A percentile compares a stretch with the other conserved stretches of the same genome.
Conservation (phyloP, 2,329 filamentous ascomycete species). For the Dactylellina haptotyla region DNA sequence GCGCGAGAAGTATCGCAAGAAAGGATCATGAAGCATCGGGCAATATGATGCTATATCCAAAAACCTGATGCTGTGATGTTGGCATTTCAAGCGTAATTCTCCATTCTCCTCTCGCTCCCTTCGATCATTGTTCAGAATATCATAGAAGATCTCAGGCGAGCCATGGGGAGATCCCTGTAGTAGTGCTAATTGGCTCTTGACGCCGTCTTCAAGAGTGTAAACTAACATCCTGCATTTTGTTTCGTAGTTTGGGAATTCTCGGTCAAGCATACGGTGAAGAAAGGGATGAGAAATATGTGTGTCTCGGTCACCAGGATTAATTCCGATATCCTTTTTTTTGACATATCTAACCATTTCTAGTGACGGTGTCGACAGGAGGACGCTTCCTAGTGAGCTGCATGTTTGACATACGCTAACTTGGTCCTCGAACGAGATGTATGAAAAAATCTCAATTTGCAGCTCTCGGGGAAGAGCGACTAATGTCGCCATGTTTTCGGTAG, state of each 20-base stretch:
- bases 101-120: too few relatives aligned
- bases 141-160: neutral
- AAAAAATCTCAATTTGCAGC: slow-evolving; percentile 11
- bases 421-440: slow-evolving; percentile 5
- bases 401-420: neutral
- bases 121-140: neutral
- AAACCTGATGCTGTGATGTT: too few relatives aligned
- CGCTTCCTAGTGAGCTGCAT: neutral
- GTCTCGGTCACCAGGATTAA: neutral
- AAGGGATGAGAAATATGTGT: neutral
- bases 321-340: neutral
- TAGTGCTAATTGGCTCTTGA: neutral
- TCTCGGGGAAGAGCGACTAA: neutral
- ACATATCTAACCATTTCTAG: neutral
- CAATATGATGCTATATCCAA: too few relatives aligned
- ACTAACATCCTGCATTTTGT: neutral
- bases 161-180: neutral
- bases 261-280: neutral
- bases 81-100: too few relatives aligned
- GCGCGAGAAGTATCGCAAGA: too few relatives aligned
- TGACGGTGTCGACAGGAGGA: neutral
- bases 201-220: neutral
- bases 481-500: neutral
- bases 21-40: too few relatives aligned
- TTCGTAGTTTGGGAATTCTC: neutral